Evolutionary conservation across 768 basidiomycete species (phyloP).

Genomic region (Ramaria sp.): DNA sequence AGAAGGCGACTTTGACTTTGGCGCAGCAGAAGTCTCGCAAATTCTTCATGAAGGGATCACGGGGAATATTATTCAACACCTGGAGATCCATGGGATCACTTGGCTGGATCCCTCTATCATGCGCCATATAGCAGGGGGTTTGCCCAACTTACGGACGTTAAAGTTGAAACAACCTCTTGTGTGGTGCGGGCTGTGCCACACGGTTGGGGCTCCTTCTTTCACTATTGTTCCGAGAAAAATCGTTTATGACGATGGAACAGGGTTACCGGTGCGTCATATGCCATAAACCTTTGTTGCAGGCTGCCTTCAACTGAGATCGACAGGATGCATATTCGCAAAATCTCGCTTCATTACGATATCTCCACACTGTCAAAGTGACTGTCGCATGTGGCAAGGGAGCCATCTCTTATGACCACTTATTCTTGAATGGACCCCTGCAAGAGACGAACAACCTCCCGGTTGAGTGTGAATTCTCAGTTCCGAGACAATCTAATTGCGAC

Average conservation of each 20-base stretch:
- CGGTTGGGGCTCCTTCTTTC: background rate
- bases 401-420: background rate
- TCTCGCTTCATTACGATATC: background rate
- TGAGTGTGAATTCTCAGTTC: background rate
- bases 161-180: background rate
- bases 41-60: conserved; percentile 4
- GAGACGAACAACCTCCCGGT: background rate
- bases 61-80: background rate
- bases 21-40: background rate
- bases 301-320: background rate
- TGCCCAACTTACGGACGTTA: conserved; percentile 1
- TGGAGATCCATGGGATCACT: conserved; percentile 2
- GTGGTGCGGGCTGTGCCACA: conserved; percentile 8
- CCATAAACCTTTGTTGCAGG: background rate
- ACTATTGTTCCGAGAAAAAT: background rate
- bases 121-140: background rate
- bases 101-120: conserved; percentile 3
- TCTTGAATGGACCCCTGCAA: background rate
- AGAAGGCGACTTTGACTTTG: conserved; percentile 2
- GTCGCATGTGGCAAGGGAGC: background rate
- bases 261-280: conserved; percentile 4
- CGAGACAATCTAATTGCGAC: background rate
- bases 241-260: background rate
- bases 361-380: background rate
- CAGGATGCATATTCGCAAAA: background rate